These are phyloP conservation scores for Boletus huronensis DNA, from an alignment of 768 basidiomycete genomes.

Conservation along the genomic window DNA sequence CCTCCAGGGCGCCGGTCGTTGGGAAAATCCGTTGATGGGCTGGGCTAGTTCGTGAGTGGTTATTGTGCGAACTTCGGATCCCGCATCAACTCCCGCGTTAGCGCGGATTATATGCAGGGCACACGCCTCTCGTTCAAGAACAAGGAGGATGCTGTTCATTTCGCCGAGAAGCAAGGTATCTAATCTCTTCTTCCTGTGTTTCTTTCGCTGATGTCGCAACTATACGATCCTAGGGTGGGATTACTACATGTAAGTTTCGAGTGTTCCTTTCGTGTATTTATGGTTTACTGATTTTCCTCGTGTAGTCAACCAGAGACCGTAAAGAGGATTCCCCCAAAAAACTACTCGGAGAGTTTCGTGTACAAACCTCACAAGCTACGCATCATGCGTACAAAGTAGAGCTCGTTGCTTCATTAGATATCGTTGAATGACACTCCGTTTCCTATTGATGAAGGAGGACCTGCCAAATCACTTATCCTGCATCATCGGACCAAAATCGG, in stretches of 20 bases:
- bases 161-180: constrained; percentile 94
- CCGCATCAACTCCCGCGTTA: constrained; percentile 25
- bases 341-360: constrained; percentile 88
- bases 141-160: constrained; percentile 89
- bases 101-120: constrained; percentile 96
- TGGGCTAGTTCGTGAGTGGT: constrained; percentile 88
- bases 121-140: constrained; percentile 78
- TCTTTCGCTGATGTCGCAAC: not conserved
- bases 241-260: constrained; percentile 74
- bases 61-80: not conserved
- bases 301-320: constrained; percentile 54
- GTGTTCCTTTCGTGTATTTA: constrained; percentile 2
- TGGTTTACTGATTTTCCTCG: constrained; percentile 2
- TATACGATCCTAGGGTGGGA: constrained; percentile 69
- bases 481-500: not conserved
- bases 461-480: not conserved
- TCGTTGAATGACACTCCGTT: not conserved
- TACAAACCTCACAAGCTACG: constrained; percentile 79
- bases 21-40: constrained; percentile 99
- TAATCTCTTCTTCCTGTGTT: not conserved
- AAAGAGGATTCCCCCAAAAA: constrained; percentile 77
- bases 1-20: constrained; percentile 83
- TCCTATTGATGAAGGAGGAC: not conserved
- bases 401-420: constrained; percentile 6
- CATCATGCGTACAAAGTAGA: constrained; percentile 89